Conservation (phyloP, 192 early-diverging fungal genomes). For the Mycoemilia scoparia region DNA sequence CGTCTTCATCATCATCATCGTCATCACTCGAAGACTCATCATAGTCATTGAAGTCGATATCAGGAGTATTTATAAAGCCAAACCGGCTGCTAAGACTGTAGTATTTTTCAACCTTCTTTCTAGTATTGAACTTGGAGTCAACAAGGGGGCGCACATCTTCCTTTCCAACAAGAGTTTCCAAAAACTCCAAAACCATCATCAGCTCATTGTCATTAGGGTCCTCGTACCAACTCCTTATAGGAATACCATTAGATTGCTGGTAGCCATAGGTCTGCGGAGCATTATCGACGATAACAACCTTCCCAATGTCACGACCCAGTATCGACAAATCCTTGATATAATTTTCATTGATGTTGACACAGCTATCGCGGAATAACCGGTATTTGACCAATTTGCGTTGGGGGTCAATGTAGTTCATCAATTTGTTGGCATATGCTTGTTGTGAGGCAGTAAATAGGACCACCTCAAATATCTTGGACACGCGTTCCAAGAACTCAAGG, state of each 20-base stretch:
- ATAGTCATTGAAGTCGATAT: no score
- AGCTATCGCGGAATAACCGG: constrained; percentile 51
- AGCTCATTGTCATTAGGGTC: constrained; percentile 49
- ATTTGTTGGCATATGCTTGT: constrained; percentile 46
- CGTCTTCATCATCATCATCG: no score
- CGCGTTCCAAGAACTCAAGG: constrained; percentile 37
- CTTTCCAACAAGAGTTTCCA: constrained; percentile 33
- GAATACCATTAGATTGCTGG: constrained; percentile 52
- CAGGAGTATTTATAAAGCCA: no score
- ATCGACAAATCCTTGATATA: constrained; percentile 54
- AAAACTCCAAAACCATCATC: constrained; percentile 34
- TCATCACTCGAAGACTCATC: no score
- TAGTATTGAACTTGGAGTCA: constrained; percentile 33
- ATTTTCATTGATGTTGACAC: constrained; percentile 42
- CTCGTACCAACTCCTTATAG: constrained; percentile 56
- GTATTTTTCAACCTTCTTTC: constrained; percentile 20
- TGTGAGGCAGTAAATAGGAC: constrained; percentile 60
- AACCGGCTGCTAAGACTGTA: no score
- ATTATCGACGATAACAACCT: constrained; percentile 50
- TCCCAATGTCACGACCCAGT: constrained; percentile 43
- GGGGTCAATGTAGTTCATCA: constrained; percentile 44
- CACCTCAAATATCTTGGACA: constrained; percentile 42
- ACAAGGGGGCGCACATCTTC: constrained; percentile 51
- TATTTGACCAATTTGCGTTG: constrained; percentile 38
- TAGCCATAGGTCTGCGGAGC: constrained; percentile 58